Evolutionary conservation across 2,329 filamentous ascomycete genomes (phyloP).

Genomic region (Epichloe sp.): DNA sequence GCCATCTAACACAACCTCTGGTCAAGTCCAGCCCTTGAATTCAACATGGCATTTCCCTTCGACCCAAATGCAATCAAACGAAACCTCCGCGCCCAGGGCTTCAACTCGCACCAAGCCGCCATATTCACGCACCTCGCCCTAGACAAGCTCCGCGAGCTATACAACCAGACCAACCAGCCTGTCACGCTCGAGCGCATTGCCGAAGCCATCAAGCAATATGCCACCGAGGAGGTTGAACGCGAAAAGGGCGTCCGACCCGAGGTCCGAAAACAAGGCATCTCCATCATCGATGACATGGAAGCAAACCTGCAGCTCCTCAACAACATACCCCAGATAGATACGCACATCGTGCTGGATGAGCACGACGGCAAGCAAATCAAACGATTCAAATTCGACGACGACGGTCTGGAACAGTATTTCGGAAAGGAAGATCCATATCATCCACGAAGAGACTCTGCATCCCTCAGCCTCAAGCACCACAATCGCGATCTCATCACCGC

Average conservation of each 20-base stretch:
- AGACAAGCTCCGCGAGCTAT: constrained; percentile 9
- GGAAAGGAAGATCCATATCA: constrained; percentile 17
- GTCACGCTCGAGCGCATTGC: constrained; percentile 10
- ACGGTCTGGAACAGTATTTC: constrained; percentile 17
- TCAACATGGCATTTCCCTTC: constrained; percentile 8
- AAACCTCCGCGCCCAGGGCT: constrained; percentile 10
- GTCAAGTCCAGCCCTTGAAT: background rate
- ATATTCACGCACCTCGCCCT: constrained; percentile 12
- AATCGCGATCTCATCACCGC: constrained; percentile 30
- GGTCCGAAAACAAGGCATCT: constrained; percentile 3
- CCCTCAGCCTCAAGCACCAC: constrained; percentile 9
- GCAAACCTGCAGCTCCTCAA: constrained; percentile 4
- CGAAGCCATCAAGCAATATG: constrained; percentile 11
- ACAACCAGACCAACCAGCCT: constrained; percentile 4
- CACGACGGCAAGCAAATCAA: constrained; percentile 10
- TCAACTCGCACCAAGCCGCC: constrained; percentile 10
- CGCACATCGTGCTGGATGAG: constrained; percentile 6
- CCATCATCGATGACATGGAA: constrained; percentile 8
- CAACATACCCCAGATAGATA: background rate
- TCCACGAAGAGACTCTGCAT: background rate
- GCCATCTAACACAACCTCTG: too few relatives aligned
- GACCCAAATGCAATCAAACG: constrained; percentile 9
- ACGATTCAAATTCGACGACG: constrained; percentile 17
- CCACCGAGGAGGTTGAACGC: constrained; percentile 8
- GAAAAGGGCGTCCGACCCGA: constrained; percentile 2